phyloP scores from a whole-genome alignment of 768 basidiomycete species.

The Boletus reticulatus region DNA sequence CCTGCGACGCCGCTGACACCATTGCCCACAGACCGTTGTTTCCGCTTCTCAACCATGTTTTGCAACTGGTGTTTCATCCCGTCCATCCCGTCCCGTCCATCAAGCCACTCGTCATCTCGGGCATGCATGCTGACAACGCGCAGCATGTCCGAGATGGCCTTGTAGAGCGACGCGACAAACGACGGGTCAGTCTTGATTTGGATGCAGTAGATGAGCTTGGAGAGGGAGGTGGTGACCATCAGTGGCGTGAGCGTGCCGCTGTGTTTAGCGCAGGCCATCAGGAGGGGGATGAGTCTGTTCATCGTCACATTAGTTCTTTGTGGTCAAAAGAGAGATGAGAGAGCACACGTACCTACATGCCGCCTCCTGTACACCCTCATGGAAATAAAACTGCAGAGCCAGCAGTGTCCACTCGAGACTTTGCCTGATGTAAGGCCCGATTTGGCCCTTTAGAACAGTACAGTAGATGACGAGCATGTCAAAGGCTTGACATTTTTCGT shows the following conservation, averaged over 20 bases:
- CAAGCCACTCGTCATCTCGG: slow-evolving; percentile 51
- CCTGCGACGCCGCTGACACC: not conserved
- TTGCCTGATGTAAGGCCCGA: slow-evolving; percentile 72
- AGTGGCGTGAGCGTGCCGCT: slow-evolving; percentile 61
- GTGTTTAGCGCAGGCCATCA: slow-evolving; percentile 65
- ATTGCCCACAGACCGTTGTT: slow-evolving; percentile 42
- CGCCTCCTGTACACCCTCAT: slow-evolving; percentile 82
- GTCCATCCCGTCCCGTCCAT: slow-evolving; percentile 73
- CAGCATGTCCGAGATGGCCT: slow-evolving; percentile 61
- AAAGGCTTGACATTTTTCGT: slow-evolving; percentile 87
- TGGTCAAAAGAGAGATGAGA: too few relatives aligned
- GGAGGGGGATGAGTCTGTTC: slow-evolving; percentile 65
- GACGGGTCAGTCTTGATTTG: slow-evolving; percentile 69
- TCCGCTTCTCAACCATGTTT: slow-evolving; percentile 63
- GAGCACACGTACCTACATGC: slow-evolving; percentile 55
- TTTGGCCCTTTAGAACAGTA: slow-evolving; percentile 60
- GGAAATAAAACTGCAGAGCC: slow-evolving; percentile 72
- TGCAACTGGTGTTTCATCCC: slow-evolving; percentile 71
- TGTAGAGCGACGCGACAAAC: slow-evolving; percentile 76
- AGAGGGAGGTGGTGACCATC: slow-evolving; percentile 68
- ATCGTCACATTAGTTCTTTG: not conserved
- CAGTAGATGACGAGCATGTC: slow-evolving; percentile 84
- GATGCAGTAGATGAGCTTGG: slow-evolving; percentile 61
- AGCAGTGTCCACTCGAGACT: slow-evolving; percentile 71
- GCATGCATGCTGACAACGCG: slow-evolving; percentile 56